Evolutionary conservation across 2,329 filamentous ascomycete species (phyloP).

Genomic region (Fusarium paranaense): DNA sequence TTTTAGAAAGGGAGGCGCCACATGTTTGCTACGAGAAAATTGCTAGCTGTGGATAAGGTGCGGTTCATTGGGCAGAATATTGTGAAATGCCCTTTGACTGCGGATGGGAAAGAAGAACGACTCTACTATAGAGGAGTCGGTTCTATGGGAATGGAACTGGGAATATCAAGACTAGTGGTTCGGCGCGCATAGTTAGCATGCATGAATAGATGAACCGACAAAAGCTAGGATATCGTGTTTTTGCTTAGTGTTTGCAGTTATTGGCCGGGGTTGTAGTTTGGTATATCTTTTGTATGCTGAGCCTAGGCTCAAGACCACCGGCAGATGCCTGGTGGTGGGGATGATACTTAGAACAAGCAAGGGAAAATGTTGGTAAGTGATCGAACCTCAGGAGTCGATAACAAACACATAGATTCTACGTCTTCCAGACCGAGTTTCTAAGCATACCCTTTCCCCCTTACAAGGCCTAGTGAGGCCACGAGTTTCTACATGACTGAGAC

Average conservation of each 20-base stretch:
- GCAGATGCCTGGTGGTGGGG: not conserved
- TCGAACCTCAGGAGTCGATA: not conserved
- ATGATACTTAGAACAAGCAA: not conserved
- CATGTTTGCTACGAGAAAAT: not conserved
- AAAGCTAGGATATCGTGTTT: not conserved
- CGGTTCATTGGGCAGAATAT: constrained; percentile 66
- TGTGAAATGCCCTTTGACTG: constrained; percentile 66
- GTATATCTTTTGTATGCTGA: not conserved
- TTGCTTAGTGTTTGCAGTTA: not conserved
- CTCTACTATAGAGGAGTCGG: constrained; percentile 9
- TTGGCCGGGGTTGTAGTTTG: not conserved
- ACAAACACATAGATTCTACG: not conserved
- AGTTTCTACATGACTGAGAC: not conserved
- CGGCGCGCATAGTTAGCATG: constrained; percentile 25
- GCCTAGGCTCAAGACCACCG: not conserved
- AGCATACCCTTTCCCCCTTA: not conserved
- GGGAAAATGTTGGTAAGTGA: not conserved
- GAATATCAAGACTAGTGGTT: constrained; percentile 24
- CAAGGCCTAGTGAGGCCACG: not conserved
- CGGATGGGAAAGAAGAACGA: constrained; percentile 1
- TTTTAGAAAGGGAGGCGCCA: constrained; percentile 56
- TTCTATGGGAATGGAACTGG: constrained; percentile 4
- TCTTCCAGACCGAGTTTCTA: not conserved
- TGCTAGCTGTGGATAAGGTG: constrained; percentile 35
- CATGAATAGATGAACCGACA: constrained; percentile 31